Evolutionary conservation across 2,329 filamentous ascomycete genomes (phyloP).

Genomic region (Daldinia sp.): DNA sequence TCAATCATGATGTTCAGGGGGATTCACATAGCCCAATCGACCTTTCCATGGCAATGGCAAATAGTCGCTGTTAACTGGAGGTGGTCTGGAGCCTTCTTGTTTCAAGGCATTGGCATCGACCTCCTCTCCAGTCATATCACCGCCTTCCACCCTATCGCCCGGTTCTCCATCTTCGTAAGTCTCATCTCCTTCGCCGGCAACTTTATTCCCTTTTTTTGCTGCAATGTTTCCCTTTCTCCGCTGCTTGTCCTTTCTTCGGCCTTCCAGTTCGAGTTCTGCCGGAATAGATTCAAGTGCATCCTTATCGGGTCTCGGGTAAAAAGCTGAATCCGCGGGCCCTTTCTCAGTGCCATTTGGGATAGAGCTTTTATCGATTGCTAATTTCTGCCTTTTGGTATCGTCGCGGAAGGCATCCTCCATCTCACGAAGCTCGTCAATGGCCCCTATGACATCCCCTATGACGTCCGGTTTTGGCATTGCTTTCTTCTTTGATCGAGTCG

Average conservation of each 20-base stretch:
- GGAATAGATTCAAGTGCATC: slow-evolving; percentile 23
- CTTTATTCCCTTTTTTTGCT: slow-evolving; percentile 5
- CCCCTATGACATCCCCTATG: slow-evolving; percentile 53
- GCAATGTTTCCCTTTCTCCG: not conserved
- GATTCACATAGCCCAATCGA: slow-evolving; percentile 83
- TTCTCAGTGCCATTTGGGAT: slow-evolving; percentile 42
- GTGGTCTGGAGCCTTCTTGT: slow-evolving; percentile 66
- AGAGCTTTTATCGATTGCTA: slow-evolving; percentile 59
- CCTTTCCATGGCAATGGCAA: slow-evolving; percentile 93
- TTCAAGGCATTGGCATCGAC: slow-evolving; percentile 43
- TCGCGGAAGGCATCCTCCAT: slow-evolving; percentile 63
- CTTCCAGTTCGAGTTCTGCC: slow-evolving; percentile 10
- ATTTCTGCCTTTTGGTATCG: slow-evolving; percentile 60
- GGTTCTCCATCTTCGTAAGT: slow-evolving; percentile 23
- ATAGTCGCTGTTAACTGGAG: slow-evolving; percentile 84
- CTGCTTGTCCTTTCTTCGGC: not conserved
- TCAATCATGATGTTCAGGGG: slow-evolving; percentile 21
- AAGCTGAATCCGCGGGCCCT: slow-evolving; percentile 54
- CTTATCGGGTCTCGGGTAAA: slow-evolving; percentile 39
- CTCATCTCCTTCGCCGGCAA: not conserved
- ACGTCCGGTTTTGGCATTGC: slow-evolving; percentile 48
- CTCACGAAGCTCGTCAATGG: slow-evolving; percentile 55
- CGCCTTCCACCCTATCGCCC: slow-evolving; percentile 34
- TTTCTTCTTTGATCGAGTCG: slow-evolving; percentile 11
- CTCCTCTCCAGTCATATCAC: slow-evolving; percentile 32